Evolutionary conservation across 176 grass and related monocot genomes (phyloP), one percentile per base, ranked within the genome.

Genomic region (Tillandsia fasciculata): DNA sequence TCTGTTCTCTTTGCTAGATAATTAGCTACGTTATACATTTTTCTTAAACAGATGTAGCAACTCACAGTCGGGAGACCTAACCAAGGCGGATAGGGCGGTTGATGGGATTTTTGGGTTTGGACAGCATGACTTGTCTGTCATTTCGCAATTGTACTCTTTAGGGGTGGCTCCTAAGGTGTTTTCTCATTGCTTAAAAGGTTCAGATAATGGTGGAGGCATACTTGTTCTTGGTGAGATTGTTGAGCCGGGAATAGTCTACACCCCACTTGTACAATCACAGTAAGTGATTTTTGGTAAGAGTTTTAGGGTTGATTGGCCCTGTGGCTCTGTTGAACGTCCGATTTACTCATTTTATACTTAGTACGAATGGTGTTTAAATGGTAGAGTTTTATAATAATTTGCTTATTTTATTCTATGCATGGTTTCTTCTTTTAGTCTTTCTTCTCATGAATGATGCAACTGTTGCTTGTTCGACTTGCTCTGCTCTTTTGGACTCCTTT

Each of bases 101-200:
- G 93, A 90, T 81, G 93, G 93, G 14, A 97, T 97, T 77, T 92
- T 97, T 76, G 93, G 93, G 58, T 97, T 97, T 73, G 93, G 93
- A 50, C 93, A 85, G 68, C 86, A 92, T 18, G 83, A 79, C 26
- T 26, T 97, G 57, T 97, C 93, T 56, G 93, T 97, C 23, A 42
- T 97, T 78, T 92, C 93, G 11, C 93, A 97, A 51, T 73, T 97
- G 63, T 83, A 77, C 52, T 83, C 83, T 77, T 65, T 72, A 52
- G 93, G 93, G 22, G 81, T 92, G 50, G 72, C 89, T 68, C 89
- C 89, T 64, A 90, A 85, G 76, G 87, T 85, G 11, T 97, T 97
- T 52, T 97, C 93, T 47, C 93, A 97, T 82, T 97, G 93, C 84
- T 74, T 97, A 71, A 97, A 87, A 85, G 88, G 93, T 63, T 92